phyloP scores from a whole-genome alignment of 176 grass and related monocot genomes.

The Eleusine coracana region DNA sequence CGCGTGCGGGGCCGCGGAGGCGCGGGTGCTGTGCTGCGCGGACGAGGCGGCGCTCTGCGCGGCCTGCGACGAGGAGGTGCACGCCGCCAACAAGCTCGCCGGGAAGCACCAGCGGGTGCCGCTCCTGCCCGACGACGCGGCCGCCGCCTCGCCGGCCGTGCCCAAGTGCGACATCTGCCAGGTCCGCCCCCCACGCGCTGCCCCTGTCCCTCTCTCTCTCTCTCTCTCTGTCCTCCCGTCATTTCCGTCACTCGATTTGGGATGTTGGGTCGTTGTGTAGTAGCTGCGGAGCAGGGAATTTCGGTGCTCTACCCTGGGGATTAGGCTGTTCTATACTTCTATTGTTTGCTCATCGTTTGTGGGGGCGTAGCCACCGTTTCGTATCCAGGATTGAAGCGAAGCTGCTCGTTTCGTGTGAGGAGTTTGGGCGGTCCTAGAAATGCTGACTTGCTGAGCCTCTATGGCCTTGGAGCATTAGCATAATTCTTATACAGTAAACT shows the following conservation, averaged over 20 bases:
- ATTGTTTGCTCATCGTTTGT: background rate
- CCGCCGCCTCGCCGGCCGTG: constrained; percentile 31
- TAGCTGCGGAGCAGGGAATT: background rate
- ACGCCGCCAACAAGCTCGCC: constrained; percentile 85
- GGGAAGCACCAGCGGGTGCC: constrained; percentile 86
- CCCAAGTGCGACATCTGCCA: constrained; percentile 88
- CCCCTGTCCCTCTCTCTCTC: too few species aligned
- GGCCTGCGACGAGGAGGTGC: constrained; percentile 81
- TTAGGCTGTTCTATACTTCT: background rate
- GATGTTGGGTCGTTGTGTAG: too few species aligned
- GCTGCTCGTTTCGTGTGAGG: background rate
- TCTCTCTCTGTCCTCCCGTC: background rate
- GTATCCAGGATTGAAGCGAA: background rate
- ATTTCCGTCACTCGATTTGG: background rate
- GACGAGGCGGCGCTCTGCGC: constrained; percentile 89
- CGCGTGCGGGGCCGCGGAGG: constrained; percentile 75
- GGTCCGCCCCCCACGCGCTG: constrained; percentile 12
- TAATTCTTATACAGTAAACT: background rate
- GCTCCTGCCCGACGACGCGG: constrained; percentile 46
- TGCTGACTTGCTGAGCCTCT: background rate
- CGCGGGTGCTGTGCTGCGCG: constrained; percentile 81
- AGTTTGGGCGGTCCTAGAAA: background rate
- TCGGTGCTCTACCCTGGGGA: background rate
- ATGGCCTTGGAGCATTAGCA: background rate
- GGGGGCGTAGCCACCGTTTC: background rate